A percentile compares a stretch with the other conserved stretches of the same genome.
Conservation (phyloP, 306 rosid species). For the Lagenaria siceraria region DNA sequence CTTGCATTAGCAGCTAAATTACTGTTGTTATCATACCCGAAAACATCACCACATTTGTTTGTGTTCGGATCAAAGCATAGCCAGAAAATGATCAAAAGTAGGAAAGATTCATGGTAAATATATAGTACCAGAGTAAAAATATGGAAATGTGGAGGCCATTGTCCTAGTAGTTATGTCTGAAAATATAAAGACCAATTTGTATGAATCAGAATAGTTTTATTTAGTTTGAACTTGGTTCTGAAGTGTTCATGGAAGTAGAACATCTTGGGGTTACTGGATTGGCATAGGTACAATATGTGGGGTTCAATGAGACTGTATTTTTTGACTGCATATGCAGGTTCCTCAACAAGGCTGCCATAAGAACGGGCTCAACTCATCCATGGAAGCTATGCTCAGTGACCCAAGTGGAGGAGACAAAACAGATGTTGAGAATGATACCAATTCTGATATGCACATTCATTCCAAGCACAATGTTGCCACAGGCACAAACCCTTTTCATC, state of each 20-base stretch:
- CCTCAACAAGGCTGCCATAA: slow-evolving; percentile 35
- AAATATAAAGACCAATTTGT: neutral
- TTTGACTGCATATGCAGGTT: slow-evolving; percentile 13
- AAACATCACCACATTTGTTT: neutral
- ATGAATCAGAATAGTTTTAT: neutral
- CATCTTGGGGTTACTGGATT: neutral
- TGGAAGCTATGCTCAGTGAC: slow-evolving; percentile 59
- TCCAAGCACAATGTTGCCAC: slow-evolving; percentile 74
- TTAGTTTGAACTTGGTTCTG: neutral
- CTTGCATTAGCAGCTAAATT: neutral
- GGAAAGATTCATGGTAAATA: neutral
- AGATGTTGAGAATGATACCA: slow-evolving; percentile 52
- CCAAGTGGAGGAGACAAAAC: slow-evolving; percentile 82
- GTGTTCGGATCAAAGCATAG: neutral
- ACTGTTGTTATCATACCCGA: neutral
- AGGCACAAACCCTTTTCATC: slow-evolving; percentile 59
- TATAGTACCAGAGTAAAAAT: too few species aligned
- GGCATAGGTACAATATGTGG: neutral
- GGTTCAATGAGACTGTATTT: neutral
- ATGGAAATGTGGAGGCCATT: neutral
- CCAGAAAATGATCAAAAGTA: neutral
- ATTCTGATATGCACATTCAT: slow-evolving; percentile 50
- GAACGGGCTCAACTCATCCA: slow-evolving; percentile 21
- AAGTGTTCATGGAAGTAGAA: neutral
- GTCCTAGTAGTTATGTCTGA: neutral